Base-by-base conservation (phyloP, 2,329 filamentous ascomycete species). In the Phialocephala subalpina region DNA sequence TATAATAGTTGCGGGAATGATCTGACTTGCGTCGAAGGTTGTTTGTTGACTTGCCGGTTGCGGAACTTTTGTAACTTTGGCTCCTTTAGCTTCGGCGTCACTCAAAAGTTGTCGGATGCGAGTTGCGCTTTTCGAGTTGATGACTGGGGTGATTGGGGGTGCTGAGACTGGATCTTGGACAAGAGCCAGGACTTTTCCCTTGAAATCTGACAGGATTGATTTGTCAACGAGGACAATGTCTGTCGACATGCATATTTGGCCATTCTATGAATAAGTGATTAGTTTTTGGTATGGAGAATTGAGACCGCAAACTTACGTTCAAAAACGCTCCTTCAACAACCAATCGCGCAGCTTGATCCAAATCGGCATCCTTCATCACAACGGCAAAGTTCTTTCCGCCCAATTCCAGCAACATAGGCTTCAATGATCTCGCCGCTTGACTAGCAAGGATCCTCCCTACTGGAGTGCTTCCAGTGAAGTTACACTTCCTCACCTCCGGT, bases 381-480 rank as follows among this genome's bases (percentile, higher is more conserved):
- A 85, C 73, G 2, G 79, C 76, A 2, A 77, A 77, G 1, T 77
- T 78, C 69, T 84, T 84, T 33, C 83, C 83, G 9, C 83, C 83
- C 2, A 84, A 78, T 70, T 85, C 83, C 57, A 85, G 73, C 9
- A 83, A 73, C 1, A 80, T 73, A 1, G 81, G 82, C 72, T 83
- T 84, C n/a, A 84, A 72, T 55, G 78, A 67, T 56, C 74, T 75
- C 1, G 77, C 80, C 0, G 80, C 78, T 12, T 73, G 70, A 1
- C 69, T 69, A 1, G 78, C 79, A 45, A 84, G 78, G 9, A 78
- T 77, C n/a, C 77, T 69, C 1, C 82, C 82, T 1, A 83, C 80
- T 1, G 68, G 65, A 1, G 79, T 78, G n/a, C 76, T 79, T 22
- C 82, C 82, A 0, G 79, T 84, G 66, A 83, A 84, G 63, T 80